These are phyloP conservation scores for Pseudogymnoascus sp. DNA, from an alignment of 2,329 filamentous ascomycete genomes.

Conservation along the genomic window DNA sequence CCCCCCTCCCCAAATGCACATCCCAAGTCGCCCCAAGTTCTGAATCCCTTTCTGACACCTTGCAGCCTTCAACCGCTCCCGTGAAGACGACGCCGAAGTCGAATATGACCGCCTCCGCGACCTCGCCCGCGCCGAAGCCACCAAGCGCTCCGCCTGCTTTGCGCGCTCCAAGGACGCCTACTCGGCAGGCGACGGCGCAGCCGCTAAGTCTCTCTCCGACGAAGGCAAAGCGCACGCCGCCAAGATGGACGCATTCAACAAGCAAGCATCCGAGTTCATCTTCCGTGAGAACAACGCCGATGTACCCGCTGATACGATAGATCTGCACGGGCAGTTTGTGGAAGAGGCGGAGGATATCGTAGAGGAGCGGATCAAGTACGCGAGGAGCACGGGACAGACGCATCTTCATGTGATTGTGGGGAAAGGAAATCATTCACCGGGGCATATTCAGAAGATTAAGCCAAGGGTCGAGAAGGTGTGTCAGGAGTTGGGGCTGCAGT, in stretches of 20 bases:
- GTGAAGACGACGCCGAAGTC: conserved; percentile 60
- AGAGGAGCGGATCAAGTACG: conserved; percentile 74
- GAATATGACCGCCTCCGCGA: conserved; percentile 90
- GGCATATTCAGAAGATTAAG: conserved; percentile 88
- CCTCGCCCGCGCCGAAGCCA: conserved; percentile 71
- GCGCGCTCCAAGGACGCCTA: conserved; percentile 76
- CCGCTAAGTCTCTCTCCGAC: conserved; percentile 75
- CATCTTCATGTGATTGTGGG: conserved; percentile 94
- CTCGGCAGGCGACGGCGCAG: conserved; percentile 68
- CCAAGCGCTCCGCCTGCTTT: conserved; percentile 70
- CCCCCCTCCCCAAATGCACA: background rate
- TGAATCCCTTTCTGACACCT: too few species aligned
- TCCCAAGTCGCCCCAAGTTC: too few species aligned
- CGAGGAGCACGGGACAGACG: conserved; percentile 61
- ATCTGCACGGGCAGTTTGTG: conserved; percentile 89
- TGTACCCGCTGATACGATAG: conserved; percentile 74
- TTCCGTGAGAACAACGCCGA: conserved; percentile 88
- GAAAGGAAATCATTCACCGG: conserved; percentile 78
- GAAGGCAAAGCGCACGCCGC: conserved; percentile 78
- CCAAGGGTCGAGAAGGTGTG: conserved; percentile 88
- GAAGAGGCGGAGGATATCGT: conserved; percentile 91
- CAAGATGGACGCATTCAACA: conserved; percentile 82
- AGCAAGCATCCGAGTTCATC: conserved; percentile 85
- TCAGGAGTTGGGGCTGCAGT: conserved; percentile 72
- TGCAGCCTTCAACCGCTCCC: conserved; percentile 66